Evolutionary conservation across 2,329 filamentous ascomycete genomes (phyloP), one percentile per base, ranked within the genome.

Genomic region (Fusarium burgessii): DNA sequence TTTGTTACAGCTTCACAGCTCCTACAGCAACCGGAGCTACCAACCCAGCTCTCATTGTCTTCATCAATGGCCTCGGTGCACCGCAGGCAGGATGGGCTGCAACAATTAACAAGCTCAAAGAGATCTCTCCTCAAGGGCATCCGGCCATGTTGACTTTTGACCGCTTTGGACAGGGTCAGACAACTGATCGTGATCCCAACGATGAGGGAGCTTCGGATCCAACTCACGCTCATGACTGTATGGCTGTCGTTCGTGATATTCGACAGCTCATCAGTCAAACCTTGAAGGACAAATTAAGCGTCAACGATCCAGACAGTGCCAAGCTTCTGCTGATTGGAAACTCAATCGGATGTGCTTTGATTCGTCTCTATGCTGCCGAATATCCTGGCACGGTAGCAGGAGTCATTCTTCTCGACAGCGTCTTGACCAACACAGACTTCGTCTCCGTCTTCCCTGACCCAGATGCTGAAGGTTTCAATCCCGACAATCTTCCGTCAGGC

Each of bases 351-450:
- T 74, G 73, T 15, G 68, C 35, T 6, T 77, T 89, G 18, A 83
- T 83, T 2, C 83, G 88, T 1, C 81, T 89, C 12, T 89, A 86
- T 72, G 83, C 85, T 3, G 79, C 84, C 54, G 75, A 77, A 2
- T 82, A 87, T 55, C 83, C 85, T 0, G 80, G 82, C 5, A 80
- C 79, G 0, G 83, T 87, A 0, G 79, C 81, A 0, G 87, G 80
- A 0, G 77, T 86, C 6, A 36, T 90, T 2, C 82, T 89, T 12
- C 83, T 90, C 3, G 88, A 90, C 74, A 87, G 84, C 38, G 85
- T 88, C 68, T 84, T 90, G 75, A 85, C 88, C 18, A 87, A 89
- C 73, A 84, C 84, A 1, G 85, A 90, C 70, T 86, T 87, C 33
- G 82, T 87, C 3, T 85, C 84, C 9, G 66, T 89, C 7, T 88